A percentile compares a stretch with the other conserved stretches of the same genome.
Evolutionary conservation across 2,329 filamentous ascomycete species (phyloP).

Genomic region (Karstenula rhodostoma): DNA sequence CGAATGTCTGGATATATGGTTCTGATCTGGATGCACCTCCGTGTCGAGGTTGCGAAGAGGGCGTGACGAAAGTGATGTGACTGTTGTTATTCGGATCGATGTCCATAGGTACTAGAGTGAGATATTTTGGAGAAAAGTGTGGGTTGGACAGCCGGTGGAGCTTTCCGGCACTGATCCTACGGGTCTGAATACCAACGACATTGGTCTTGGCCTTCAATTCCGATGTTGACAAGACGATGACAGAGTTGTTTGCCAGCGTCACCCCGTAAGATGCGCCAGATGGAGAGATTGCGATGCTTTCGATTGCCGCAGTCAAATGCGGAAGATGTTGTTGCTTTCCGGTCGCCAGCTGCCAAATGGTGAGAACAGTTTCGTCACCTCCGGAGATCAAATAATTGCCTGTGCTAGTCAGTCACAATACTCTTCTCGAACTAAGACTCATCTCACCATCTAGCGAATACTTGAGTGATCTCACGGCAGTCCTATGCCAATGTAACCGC

Average conservation of each 20-base stretch:
- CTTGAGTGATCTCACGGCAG: constrained; percentile 81
- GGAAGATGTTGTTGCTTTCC: constrained; percentile 83
- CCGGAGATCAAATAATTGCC: constrained; percentile 95
- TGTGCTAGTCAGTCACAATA: constrained; percentile 46
- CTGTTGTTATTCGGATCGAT: constrained; percentile 52
- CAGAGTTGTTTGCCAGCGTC: constrained; percentile 89
- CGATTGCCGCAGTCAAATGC: constrained; percentile 86
- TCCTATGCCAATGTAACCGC: constrained; percentile 90
- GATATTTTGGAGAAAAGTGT: constrained; percentile 30
- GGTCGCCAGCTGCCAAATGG: constrained; percentile 93
- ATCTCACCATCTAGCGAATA: constrained; percentile 87
- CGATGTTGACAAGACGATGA: constrained; percentile 87
- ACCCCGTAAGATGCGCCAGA: constrained; percentile 82
- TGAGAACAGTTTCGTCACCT: constrained; percentile 85
- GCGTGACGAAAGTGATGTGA: constrained; percentile 59
- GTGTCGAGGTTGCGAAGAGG: constrained; percentile 57
- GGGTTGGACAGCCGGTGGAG: constrained; percentile 30
- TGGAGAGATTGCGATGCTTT: constrained; percentile 83
- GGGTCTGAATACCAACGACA: constrained; percentile 79
- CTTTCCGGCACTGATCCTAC: constrained; percentile 40
- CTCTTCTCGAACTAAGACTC: not conserved
- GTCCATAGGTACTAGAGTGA: constrained; percentile 46
- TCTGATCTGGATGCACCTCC: constrained; percentile 50
- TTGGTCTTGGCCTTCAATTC: constrained; percentile 87
- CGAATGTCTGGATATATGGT: constrained; percentile 82